Conservation (phyloP, 2,329 filamentous ascomycete species). For the Coniella vitis region DNA sequence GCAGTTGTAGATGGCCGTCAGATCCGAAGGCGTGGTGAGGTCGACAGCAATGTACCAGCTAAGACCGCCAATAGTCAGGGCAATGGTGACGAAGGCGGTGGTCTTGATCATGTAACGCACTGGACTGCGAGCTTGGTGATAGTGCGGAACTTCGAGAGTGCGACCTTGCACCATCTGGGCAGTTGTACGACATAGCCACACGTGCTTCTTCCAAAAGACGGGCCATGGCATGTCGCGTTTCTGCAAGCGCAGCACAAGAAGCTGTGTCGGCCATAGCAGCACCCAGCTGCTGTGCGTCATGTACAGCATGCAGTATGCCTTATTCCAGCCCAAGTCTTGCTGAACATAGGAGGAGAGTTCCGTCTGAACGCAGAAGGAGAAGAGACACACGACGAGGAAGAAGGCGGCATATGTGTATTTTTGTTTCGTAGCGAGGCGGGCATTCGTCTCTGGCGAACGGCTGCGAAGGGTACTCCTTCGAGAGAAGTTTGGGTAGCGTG, state of each 20-base stretch:
- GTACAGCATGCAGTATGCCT: constrained; percentile 99
- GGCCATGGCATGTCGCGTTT: constrained; percentile 73
- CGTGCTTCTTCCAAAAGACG: constrained; percentile 70
- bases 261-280: constrained; percentile 79
- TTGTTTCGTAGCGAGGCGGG: constrained; percentile 60
- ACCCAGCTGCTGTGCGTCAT: constrained; percentile 93
- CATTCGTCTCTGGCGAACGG: constrained; percentile 61
- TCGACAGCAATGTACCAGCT: constrained; percentile 96
- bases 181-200: constrained; percentile 44
- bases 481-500: constrained; percentile 34
- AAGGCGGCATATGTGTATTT: constrained; percentile 83
- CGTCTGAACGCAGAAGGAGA: constrained; percentile 89
- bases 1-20: constrained; percentile 99
- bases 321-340: constrained; percentile 86
- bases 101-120: constrained; percentile 68
- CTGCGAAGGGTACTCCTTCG: constrained; percentile 68
- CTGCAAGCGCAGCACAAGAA: constrained; percentile 72
- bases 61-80: constrained; percentile 82
- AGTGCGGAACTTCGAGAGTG: constrained; percentile 57
- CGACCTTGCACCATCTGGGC: constrained; percentile 80
- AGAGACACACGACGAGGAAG: constrained; percentile 74
- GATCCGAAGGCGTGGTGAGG: constrained; percentile 83
- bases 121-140: constrained; percentile 33
- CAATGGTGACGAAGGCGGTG: constrained; percentile 74
- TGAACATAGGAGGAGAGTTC: constrained; percentile 95